A percentile compares a stretch with the other conserved stretches of the same genome.
Conservation (phyloP, 768 basidiomycete genomes). For the Boletales sp. region DNA sequence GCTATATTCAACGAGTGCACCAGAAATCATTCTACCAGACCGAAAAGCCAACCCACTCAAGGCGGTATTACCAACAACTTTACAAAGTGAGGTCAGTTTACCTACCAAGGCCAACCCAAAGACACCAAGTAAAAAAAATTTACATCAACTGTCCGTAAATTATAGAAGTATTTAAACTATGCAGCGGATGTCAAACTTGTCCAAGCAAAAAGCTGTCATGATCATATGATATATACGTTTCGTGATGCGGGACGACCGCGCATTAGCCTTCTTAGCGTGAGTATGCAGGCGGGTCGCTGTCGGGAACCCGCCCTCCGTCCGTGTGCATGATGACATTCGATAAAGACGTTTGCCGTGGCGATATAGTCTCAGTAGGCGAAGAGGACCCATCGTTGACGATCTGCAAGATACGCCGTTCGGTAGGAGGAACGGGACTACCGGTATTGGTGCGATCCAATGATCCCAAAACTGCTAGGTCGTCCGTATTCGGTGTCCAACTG, state of each 20-base stretch:
- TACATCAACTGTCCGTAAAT: constrained; percentile 15
- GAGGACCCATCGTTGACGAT: constrained; percentile 23
- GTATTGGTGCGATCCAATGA: constrained; percentile 15
- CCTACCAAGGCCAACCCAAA: constrained; percentile 6
- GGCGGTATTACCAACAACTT: too few relatives aligned
- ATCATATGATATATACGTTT: constrained; percentile 5
- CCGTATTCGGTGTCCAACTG: constrained; percentile 18
- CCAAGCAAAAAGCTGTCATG: constrained; percentile 12
- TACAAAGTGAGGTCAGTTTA: background rate
- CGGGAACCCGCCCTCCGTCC: constrained; percentile 20
- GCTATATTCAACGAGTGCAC: too few relatives aligned
- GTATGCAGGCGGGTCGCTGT: constrained; percentile 22
- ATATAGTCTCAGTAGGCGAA: constrained; percentile 15
- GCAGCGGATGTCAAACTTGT: constrained; percentile 4
- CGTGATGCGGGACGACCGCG: too few relatives aligned
- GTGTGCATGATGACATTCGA: constrained; percentile 23
- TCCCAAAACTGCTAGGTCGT: constrained; percentile 17
- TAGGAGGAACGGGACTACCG: constrained; percentile 18
- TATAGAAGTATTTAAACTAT: constrained; percentile 11
- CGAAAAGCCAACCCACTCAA: too few relatives aligned
- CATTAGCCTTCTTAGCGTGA: too few relatives aligned
- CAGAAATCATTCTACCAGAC: too few relatives aligned
- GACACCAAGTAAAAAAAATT: background rate
- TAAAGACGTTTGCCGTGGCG: background rate
- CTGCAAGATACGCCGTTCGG: constrained; percentile 27